Conservation (phyloP, 1,284 basidiomycete species). For the Tilletia indica region DNA sequence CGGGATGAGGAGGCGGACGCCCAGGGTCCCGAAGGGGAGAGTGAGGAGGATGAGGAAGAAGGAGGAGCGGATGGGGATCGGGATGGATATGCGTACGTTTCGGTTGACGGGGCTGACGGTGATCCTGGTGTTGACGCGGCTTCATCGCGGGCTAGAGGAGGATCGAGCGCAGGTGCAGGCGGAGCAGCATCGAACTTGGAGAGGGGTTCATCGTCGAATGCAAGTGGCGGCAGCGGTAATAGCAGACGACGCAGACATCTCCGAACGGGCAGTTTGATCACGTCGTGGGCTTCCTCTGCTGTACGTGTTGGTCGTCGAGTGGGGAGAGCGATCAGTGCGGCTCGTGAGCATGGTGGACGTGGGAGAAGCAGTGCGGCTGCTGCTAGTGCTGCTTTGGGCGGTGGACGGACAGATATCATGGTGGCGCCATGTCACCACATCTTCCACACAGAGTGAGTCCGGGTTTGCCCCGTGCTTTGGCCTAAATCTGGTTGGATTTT, state of each 20-base stretch:
- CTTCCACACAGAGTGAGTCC: conserved; percentile 41
- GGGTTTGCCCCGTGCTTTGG: background rate
- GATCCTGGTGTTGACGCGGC: background rate
- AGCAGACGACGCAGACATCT: conserved; percentile 21
- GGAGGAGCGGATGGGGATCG: conserved; percentile 22
- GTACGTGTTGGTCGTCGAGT: conserved; percentile 5
- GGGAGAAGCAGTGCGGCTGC: background rate
- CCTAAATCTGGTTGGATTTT: background rate
- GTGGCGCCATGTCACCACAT: conserved; percentile 52
- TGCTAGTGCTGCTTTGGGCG: conserved; percentile 20
- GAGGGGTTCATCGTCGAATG: conserved; percentile 19
- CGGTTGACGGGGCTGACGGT: background rate
- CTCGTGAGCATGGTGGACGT: conserved; percentile 13
- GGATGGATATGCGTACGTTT: conserved; percentile 15
- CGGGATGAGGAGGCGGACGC: background rate
- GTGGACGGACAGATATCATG: conserved; percentile 22
- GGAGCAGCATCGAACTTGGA: conserved; percentile 10
- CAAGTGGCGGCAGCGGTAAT: background rate
- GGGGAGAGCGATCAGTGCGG: conserved; percentile 8
- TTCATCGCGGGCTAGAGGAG: background rate
- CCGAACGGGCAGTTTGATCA: conserved; percentile 13
- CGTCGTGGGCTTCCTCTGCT: conserved; percentile 9
- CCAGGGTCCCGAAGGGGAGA: conserved; percentile 2
- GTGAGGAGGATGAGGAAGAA: conserved; percentile 16
- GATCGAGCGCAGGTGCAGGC: background rate